Conservation (phyloP, 2,329 filamentous ascomycete genomes). For the Boeremia exigua region DNA sequence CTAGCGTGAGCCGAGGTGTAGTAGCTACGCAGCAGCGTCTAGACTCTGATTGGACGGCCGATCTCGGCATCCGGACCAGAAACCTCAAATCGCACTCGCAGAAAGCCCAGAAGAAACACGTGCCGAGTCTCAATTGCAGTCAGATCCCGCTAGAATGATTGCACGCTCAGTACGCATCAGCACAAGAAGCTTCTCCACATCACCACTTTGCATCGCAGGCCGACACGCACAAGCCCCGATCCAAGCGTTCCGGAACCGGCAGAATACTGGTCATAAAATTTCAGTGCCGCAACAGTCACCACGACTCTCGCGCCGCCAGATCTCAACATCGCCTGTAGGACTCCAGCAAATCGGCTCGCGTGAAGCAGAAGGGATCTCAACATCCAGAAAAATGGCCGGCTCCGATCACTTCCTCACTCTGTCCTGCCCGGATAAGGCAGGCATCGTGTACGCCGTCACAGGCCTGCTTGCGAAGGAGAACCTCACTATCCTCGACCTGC, state of each 20-base stretch:
- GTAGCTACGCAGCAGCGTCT: slow-evolving; percentile 17
- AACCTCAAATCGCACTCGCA: slow-evolving; percentile 18
- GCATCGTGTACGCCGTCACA: slow-evolving; percentile 85
- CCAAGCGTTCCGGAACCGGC: slow-evolving; percentile 39
- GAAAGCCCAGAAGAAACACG: slow-evolving; percentile 17
- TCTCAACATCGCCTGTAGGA: slow-evolving; percentile 24
- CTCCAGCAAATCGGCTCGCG: slow-evolving; percentile 30
- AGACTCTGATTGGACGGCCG: slow-evolving; percentile 26
- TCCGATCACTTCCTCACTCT: slow-evolving; percentile 66
- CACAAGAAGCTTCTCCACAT: slow-evolving; percentile 24
- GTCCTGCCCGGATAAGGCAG: slow-evolving; percentile 82
- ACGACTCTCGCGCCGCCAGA: slow-evolving; percentile 19
- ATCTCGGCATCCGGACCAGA: slow-evolving; percentile 27
- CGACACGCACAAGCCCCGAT: slow-evolving; percentile 25
- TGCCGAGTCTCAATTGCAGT: slow-evolving; percentile 17
- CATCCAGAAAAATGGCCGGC: slow-evolving; percentile 35
- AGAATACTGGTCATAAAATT: slow-evolving; percentile 39
- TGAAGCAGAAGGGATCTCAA: slow-evolving; percentile 32
- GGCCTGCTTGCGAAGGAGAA: slow-evolving; percentile 74
- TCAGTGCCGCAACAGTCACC: slow-evolving; percentile 32
- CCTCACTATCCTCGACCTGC: slow-evolving; percentile 82
- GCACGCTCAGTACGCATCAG: slow-evolving; percentile 24
- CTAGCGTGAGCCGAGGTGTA: background rate
- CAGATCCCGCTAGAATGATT: slow-evolving; percentile 26
- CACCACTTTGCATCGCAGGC: slow-evolving; percentile 27